These are phyloP conservation scores for Abelmoschus esculentus DNA, from an alignment of 345 rosid genomes.

Conservation along the genomic window DNA sequence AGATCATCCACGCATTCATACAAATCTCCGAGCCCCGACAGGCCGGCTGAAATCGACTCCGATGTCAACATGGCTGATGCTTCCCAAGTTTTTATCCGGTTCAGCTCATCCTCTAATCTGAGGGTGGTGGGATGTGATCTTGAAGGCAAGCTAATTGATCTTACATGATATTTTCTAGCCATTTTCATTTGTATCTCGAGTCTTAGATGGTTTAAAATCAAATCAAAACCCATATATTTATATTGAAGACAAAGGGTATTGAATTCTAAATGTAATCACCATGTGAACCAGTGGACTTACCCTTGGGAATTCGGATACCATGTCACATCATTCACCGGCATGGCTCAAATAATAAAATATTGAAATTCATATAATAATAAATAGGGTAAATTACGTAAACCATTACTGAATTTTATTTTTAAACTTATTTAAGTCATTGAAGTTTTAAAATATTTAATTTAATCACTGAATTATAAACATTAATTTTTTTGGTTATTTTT, in stretches of 20 bases:
- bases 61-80: conserved; percentile 22
- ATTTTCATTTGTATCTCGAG: conserved; percentile 13
- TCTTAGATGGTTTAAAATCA: conserved; percentile 14
- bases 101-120: conserved; percentile 39
- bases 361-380: too few relatives aligned
- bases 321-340: conserved; percentile 27
- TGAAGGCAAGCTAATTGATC: conserved; percentile 68
- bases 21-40: conserved; percentile 43
- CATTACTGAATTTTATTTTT: too few relatives aligned
- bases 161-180: conserved; percentile 31
- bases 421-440: too few relatives aligned
- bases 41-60: conserved; percentile 25
- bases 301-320: conserved; percentile 18
- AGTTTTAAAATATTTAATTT: too few relatives aligned
- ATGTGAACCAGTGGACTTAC: conserved; percentile 22
- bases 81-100: conserved; percentile 34
- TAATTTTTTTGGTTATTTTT: too few relatives aligned
- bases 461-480: too few relatives aligned
- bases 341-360: conserved; percentile 12
- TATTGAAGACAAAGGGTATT: neutral
- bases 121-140: conserved; percentile 58
- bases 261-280: conserved; percentile 12
- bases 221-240: conserved; percentile 4
- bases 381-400: too few relatives aligned
- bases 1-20: conserved; percentile 42